Percentiles rank a stretch among this genome's conserved stretches.
phyloP scores from a whole-genome alignment of 306 rosid genomes.

The Prunus kanzakura region DNA sequence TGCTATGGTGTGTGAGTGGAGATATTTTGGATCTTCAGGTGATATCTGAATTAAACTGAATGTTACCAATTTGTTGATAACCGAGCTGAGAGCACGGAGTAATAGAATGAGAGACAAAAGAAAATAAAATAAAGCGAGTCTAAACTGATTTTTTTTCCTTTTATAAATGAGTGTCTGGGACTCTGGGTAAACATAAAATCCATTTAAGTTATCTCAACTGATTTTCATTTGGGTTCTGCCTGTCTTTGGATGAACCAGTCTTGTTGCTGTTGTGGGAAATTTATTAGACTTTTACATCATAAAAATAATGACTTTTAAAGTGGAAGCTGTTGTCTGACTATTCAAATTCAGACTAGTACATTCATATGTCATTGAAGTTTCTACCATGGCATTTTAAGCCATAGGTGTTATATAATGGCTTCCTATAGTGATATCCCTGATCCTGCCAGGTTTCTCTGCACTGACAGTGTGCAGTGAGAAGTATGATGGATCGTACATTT shows the following conservation, averaged over 20 bases:
- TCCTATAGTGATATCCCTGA: slow-evolving; percentile 66
- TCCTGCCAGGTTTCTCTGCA: slow-evolving; percentile 99
- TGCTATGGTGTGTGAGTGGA: neutral
- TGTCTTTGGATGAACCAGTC: neutral
- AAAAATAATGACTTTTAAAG: neutral
- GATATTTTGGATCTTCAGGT: neutral
- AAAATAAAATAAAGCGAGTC: neutral
- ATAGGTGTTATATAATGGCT: slow-evolving; percentile 55
- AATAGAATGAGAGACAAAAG: neutral
- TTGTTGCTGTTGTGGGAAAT: neutral
- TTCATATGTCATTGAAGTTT: slow-evolving; percentile 30
- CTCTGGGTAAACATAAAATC: neutral
- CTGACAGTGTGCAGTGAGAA: slow-evolving; percentile 99
- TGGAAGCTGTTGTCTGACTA: slow-evolving; percentile 55
- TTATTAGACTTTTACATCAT: neutral
- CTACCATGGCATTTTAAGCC: slow-evolving; percentile 76
- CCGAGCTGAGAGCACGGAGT: slow-evolving; percentile 1
- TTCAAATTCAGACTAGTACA: slow-evolving; percentile 10
- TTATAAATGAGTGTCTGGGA: neutral
- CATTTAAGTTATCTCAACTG: neutral
- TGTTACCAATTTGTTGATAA: neutral
- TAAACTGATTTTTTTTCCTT: neutral
- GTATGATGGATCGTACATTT: slow-evolving; percentile 92
- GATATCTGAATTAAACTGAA: neutral
- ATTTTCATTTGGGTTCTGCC: neutral